Evolutionary conservation across 2,329 filamentous ascomycete species (phyloP).

Genomic region (Metarhizium humberi): DNA sequence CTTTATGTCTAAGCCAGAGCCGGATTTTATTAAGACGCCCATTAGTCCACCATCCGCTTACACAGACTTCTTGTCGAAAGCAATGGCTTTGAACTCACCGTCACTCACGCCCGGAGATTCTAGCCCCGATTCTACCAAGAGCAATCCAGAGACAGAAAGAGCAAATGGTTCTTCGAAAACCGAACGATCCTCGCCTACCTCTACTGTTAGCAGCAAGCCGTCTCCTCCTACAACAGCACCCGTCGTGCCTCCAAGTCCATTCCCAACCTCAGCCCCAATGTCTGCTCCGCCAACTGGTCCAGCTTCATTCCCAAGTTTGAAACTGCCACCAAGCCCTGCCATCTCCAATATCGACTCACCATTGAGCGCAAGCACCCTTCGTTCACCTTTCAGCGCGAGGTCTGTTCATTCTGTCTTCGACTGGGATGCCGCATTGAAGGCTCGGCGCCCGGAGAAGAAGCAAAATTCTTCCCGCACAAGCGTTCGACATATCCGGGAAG

Average conservation of each 20-base stretch:
- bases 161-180: slow-evolving; percentile 49
- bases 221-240: slow-evolving; percentile 27
- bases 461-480: slow-evolving; percentile 51
- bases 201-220: slow-evolving; percentile 22
- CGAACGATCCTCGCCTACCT: slow-evolving; percentile 38
- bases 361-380: slow-evolving; percentile 46
- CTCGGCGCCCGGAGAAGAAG: slow-evolving; percentile 51
- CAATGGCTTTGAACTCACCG: slow-evolving; percentile 66
- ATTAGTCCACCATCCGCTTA: slow-evolving; percentile 88
- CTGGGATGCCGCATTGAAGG: slow-evolving; percentile 65
- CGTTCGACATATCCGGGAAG: slow-evolving; percentile 69
- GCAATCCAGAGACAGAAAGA: slow-evolving; percentile 46
- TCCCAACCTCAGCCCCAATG: slow-evolving; percentile 44
- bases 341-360: slow-evolving; percentile 62
- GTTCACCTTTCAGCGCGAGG: slow-evolving; percentile 66
- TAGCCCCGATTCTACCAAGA: slow-evolving; percentile 40
- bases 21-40: slow-evolving; percentile 68
- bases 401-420: slow-evolving; percentile 64
- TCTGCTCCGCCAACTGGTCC: slow-evolving; percentile 51
- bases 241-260: slow-evolving; percentile 37
- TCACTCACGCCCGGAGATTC: slow-evolving; percentile 42
- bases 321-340: slow-evolving; percentile 67
- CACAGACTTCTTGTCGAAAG: slow-evolving; percentile 77
- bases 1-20: slow-evolving; percentile 29
- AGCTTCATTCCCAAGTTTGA: slow-evolving; percentile 56